These are phyloP conservation scores for Dissoconium aciculare DNA, from an alignment of 2,329 filamentous ascomycete genomes.

Conservation along the genomic window DNA sequence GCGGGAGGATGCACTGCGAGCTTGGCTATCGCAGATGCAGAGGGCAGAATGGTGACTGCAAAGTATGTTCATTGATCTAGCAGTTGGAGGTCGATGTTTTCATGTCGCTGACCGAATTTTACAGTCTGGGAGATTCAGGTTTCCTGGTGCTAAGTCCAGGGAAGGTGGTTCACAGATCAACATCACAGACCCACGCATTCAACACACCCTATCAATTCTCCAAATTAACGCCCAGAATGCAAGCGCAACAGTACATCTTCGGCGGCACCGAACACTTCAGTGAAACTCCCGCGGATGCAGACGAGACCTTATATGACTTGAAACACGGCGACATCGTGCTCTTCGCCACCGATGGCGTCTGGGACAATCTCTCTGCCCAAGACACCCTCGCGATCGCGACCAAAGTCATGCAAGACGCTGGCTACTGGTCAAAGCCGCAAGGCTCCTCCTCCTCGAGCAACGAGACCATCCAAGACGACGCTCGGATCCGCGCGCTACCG, in stretches of 20 bases:
- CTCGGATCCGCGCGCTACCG: constrained; percentile 13
- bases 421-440: constrained; percentile 24
- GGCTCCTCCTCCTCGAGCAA: too few species aligned
- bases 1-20: constrained; percentile 89
- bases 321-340: constrained; percentile 87
- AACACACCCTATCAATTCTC: constrained; percentile 95
- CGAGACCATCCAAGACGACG: constrained; percentile 20
- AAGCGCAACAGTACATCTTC: constrained; percentile 67
- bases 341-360: constrained; percentile 86
- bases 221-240: constrained; percentile 65
- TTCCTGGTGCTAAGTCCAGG: constrained; percentile 78
- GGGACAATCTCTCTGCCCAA: constrained; percentile 87
- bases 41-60: constrained; percentile 70
- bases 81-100: constrained; percentile 2
- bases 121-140: constrained; percentile 72
- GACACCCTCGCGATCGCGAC: constrained; percentile 70
- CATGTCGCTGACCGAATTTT: constrained; percentile 1
- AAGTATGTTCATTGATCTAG: constrained; percentile 42
- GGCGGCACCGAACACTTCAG: constrained; percentile 55
- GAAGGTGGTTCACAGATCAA: constrained; percentile 67
- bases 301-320: constrained; percentile 59
- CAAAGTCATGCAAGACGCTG: constrained; percentile 45
- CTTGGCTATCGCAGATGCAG: constrained; percentile 58
- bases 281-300: constrained; percentile 73
- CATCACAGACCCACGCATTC: constrained; percentile 87